These are phyloP conservation scores for Pseudozyma hubeiensis DNA, from an alignment of 1,284 basidiomycete species.

Conservation along the genomic window DNA sequence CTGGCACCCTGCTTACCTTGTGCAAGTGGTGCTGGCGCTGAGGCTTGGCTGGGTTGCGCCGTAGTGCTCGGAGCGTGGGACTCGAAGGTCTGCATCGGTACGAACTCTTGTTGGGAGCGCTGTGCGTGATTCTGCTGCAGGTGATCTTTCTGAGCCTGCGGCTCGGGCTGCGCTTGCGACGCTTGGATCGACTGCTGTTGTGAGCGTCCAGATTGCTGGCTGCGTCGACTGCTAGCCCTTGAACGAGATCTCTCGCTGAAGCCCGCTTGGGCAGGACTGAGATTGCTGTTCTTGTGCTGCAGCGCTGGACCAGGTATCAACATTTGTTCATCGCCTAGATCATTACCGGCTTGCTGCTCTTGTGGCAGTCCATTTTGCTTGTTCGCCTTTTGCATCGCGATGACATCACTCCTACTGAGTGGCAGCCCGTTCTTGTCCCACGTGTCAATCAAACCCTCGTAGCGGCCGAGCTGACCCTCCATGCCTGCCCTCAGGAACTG, in stretches of 20 bases:
- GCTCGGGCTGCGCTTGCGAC: background rate
- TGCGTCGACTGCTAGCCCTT: constrained; percentile 19
- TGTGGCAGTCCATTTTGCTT: constrained; percentile 9
- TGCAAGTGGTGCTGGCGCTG: background rate
- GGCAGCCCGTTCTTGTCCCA: constrained; percentile 60
- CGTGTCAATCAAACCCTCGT: constrained; percentile 59
- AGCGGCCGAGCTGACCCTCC: constrained; percentile 32
- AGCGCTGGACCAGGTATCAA: constrained; percentile 9
- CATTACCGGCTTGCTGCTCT: constrained; percentile 2
- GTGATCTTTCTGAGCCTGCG: background rate
- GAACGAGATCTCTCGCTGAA: constrained; percentile 15
- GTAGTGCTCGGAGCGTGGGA: background rate
- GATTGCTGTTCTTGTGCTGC: constrained; percentile 5
- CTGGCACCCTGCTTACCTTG: too few relatives aligned
- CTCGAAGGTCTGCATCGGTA: constrained; percentile 1
- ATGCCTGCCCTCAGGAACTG: constrained; percentile 35
- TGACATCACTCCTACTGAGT: constrained; percentile 41
- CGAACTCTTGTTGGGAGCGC: background rate
- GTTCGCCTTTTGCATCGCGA: constrained; percentile 18
- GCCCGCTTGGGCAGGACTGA: constrained; percentile 16
- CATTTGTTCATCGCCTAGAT: constrained; percentile 9
- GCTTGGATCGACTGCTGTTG: constrained; percentile 1
- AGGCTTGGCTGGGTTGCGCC: background rate
- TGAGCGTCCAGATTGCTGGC: constrained; percentile 9
- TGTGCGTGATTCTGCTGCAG: constrained; percentile 1